Base-by-base conservation (phyloP, 1,284 basidiomycete species). In the Tylopilus sp. region DNA sequence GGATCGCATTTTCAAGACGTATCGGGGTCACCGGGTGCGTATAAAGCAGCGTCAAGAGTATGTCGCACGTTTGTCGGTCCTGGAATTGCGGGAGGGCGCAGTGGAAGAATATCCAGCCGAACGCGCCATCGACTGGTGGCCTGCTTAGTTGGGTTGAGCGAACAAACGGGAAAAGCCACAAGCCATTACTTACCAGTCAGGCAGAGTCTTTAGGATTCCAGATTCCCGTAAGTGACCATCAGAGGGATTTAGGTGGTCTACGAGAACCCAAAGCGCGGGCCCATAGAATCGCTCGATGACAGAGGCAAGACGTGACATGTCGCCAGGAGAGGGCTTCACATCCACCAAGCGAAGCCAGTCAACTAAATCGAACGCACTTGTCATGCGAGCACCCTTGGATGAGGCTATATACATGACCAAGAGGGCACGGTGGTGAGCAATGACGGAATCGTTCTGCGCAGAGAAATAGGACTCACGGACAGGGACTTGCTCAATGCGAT, bases 281-380 rank as follows among this genome's bases (percentile, higher is more conserved):
- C 62, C 58, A 51, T 79, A 60, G n/a, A 80, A 64, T 13, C 64
- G 67, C 16, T 63, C 56, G 19, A 85, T 50, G 1, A 73, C 61
- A 6, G 49, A 44, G 1, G 70, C 57, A 3, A 83, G 57, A 10
- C 73, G 71, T n/a, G 55, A 56, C 10, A 81, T 58, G 28, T 79
- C 72, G 0, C 57, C 51, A 0, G 64, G 21, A 16, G 61, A 58
- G 4, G 77, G 55, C 1, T 64, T 59, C 21, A 64, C 60, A 15
- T 72, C 68, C 2, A 72, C 55, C 1, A 85, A 63, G 36, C 84
- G 78, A 29, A 83, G 51, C 74, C 75, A 79, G 55, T 85, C 82
- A 10, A 86, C 70, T 0, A 86, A 65, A 48, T 80, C 77, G 45
- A 71, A 78, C 0, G 82, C 81, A 26, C 69, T 57, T 4, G 58